Percentiles rank a stretch among this genome's conserved stretches.
Evolutionary conservation across 2,329 filamentous ascomycete genomes (phyloP).

Genomic region (Alternaria sp.): DNA sequence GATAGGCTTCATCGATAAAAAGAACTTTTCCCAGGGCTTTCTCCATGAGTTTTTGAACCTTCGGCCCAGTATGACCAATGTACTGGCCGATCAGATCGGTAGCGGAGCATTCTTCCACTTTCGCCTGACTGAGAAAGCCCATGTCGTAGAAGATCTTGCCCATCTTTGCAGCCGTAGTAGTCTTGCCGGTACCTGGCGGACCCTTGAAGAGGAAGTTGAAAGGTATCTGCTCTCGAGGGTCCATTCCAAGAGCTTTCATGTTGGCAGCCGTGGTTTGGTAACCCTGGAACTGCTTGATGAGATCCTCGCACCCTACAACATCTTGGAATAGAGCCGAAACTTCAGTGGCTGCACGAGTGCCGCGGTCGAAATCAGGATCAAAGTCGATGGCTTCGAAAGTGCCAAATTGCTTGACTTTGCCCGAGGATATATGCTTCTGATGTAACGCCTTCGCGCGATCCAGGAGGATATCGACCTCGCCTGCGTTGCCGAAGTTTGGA

Average conservation of each 20-base stretch:
- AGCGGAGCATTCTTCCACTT: slow-evolving; percentile 71
- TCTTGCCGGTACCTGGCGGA: slow-evolving; percentile 73
- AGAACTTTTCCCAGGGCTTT: slow-evolving; percentile 69
- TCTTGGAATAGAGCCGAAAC: slow-evolving; percentile 63
- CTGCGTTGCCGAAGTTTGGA: slow-evolving; percentile 74
- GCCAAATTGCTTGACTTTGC: slow-evolving; percentile 30
- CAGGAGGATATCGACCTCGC: slow-evolving; percentile 75
- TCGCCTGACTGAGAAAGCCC: slow-evolving; percentile 66
- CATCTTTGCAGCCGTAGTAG: slow-evolving; percentile 74
- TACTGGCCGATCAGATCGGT: slow-evolving; percentile 73
- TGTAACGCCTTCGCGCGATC: slow-evolving; percentile 62
- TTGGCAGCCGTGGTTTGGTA: slow-evolving; percentile 62
- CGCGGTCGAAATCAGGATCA: slow-evolving; percentile 65
- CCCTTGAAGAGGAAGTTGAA: slow-evolving; percentile 75
- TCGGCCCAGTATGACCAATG: slow-evolving; percentile 72
- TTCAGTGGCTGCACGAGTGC: slow-evolving; percentile 52
- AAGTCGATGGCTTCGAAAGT: slow-evolving; percentile 60
- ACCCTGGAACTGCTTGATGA: slow-evolving; percentile 61
- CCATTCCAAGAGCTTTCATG: slow-evolving; percentile 59
- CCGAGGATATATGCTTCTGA: slow-evolving; percentile 52
- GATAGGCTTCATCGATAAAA: slow-evolving; percentile 76
- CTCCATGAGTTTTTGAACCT: slow-evolving; percentile 66
- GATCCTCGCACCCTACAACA: slow-evolving; percentile 63
- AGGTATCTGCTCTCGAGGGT: slow-evolving; percentile 65
- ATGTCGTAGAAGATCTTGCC: slow-evolving; percentile 78